These are phyloP conservation scores for Arachis monticola DNA, from an alignment of 331 rosid species.

Conservation along the genomic window DNA sequence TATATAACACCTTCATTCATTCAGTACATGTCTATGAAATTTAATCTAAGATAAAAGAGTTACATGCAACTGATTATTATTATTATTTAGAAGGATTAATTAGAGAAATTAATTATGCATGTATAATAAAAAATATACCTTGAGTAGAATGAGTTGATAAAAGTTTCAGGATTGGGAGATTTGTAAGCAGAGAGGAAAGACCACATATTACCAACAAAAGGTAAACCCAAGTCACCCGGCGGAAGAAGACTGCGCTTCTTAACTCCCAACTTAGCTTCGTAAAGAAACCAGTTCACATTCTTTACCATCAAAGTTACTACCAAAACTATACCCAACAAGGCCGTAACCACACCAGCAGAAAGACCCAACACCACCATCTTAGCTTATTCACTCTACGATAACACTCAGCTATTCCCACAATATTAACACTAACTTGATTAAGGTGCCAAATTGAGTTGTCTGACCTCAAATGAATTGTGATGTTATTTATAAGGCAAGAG, in stretches of 20 bases:
- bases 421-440: background rate
- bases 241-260: conserved; percentile 51
- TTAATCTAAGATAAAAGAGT: no score
- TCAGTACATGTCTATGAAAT: no score
- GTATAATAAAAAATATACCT: conserved; percentile 40
- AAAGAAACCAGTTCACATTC: conserved; percentile 57
- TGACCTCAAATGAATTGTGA: no score
- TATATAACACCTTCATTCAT: no score
- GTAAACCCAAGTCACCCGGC: conserved; percentile 80
- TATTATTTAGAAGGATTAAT: no score
- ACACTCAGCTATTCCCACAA: background rate
- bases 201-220: conserved; percentile 78
- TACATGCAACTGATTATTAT: no score
- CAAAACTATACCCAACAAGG: background rate
- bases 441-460: no score
- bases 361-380: background rate
- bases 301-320: conserved; percentile 40
- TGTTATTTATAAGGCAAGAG: no score
- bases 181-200: conserved; percentile 72
- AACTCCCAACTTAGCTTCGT: conserved; percentile 54
- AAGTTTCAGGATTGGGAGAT: conserved; percentile 64
- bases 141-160: conserved; percentile 54
- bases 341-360: background rate
- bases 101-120: no score
- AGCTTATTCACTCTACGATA: no score